Evolutionary conservation across 148 eudicot species (phyloP), one percentile per base, ranked within the genome.

Genomic region (Fagopyrum tataricum): DNA sequence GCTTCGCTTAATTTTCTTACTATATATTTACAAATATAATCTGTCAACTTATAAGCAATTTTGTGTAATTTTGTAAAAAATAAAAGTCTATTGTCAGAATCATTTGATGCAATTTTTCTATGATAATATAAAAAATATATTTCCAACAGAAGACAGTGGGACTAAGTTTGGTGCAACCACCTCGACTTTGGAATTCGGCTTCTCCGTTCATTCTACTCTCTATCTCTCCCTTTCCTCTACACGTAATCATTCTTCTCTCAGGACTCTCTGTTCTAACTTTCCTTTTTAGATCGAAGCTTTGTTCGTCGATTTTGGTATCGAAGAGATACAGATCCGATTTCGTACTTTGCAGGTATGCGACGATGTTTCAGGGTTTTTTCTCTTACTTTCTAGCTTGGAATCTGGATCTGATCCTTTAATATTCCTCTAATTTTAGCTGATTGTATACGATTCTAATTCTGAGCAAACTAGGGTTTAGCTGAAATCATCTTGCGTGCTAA

Each of bases 321-420:
- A 61, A 26, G 67, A 61, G 67, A n/a, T 64, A 2, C 44, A 64
- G 69, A 64, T 64, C 69, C 44, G 69, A 40, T n/a, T 5, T 64
- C 69, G 44, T 37, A 37, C 20, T 64, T 64, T 3, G 20, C 6
- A 64, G 69, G 69, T 64, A 64, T 43, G 20, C 0, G 9, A 37
- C 44, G 39, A 64, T 37, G 13, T 64, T 18, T 64, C 44, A 37
- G 26, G 40, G n/a, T 26, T 61, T 13, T 61, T 40, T 9, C 6
- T 13, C 43, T 31, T 62, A 31, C 43, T 64, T 64, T 64, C 44
- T 64, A 18, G 20, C 37, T 31, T 14, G 18, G 41, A 18, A 15
- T 64, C 17, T 37, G 43, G 20, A 64, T 37, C 69, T 64, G 44
- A 64, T 64, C 31, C 68, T 4, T 10, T 37, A 37, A 7, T 17